Conservation (phyloP, 1,284 basidiomycete species). For the Trichosporon ovoides region DNA sequence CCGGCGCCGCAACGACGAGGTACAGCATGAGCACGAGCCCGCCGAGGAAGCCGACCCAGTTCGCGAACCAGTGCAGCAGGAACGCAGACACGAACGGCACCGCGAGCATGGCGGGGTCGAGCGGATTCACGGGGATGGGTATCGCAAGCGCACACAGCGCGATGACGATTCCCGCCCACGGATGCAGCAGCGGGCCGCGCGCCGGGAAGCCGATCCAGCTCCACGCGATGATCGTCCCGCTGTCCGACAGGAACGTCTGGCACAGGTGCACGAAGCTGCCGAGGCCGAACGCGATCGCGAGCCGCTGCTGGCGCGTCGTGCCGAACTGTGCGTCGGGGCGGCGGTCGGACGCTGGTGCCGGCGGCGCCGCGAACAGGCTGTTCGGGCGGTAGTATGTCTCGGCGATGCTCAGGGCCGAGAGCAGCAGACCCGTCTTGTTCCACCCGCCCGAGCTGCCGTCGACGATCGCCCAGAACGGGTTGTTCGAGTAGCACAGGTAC, state of each 20-base stretch:
- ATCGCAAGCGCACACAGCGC: slow-evolving; percentile 57
- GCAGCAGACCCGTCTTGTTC: slow-evolving; percentile 61
- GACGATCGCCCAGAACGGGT: slow-evolving; percentile 81
- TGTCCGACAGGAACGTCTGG: slow-evolving; percentile 72
- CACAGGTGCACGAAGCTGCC: slow-evolving; percentile 70
- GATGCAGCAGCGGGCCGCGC: slow-evolving; percentile 67
- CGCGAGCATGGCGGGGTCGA: slow-evolving; percentile 5
- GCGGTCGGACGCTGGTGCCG: slow-evolving; percentile 10
- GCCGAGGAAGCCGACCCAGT: slow-evolving; percentile 72
- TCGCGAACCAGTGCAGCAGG: slow-evolving; percentile 58
- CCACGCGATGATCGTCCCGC: slow-evolving; percentile 80
- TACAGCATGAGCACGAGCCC: slow-evolving; percentile 66
- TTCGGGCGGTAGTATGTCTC: slow-evolving; percentile 41
- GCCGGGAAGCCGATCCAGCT: slow-evolving; percentile 84
- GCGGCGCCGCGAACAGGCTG: slow-evolving; percentile 34
- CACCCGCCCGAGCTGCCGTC: slow-evolving; percentile 63
- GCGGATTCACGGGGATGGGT: slow-evolving; percentile 42
- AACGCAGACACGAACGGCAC: slow-evolving; percentile 43
- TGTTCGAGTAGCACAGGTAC: slow-evolving; percentile 71
- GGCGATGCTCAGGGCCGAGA: slow-evolving; percentile 40
- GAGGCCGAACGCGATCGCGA: slow-evolving; percentile 54
- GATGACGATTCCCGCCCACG: slow-evolving; percentile 64
- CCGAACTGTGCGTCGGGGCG: slow-evolving; percentile 13
- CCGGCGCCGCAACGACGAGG: slow-evolving; percentile 61
- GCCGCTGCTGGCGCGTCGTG: slow-evolving; percentile 18